Evolutionary conservation across 805 yeast genomes (phyloP), one percentile per base, ranked within the genome.

Genomic region (Starmerella cellae): DNA sequence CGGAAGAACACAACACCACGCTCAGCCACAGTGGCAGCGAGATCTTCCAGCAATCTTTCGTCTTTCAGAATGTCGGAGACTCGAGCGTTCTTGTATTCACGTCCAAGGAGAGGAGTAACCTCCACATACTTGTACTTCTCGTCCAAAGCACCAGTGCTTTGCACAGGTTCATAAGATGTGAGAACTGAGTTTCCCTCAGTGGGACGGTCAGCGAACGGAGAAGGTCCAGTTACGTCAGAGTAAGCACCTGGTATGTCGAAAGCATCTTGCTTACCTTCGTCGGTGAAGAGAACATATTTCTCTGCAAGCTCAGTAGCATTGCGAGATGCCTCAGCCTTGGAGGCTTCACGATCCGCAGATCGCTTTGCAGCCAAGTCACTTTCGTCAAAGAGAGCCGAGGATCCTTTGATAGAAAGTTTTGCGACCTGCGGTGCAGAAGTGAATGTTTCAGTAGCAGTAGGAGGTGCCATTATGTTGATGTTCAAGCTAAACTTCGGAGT

Each of bases 1-100:
- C 70, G 58, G 64, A 70, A 69, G 53, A 70, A 69, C 5, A 70
- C 74, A 35, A 70, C 74, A 22, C 67, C 69, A 47, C 74, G 60
- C 56, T 68, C 69, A 5, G 73, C 63, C 16, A 69, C 54, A 28
- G 67, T 53, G 17, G 68, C 50, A 9, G 74, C 75, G 46, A 70
- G 59, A 45, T 70, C 74, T 46, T 68, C 48, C 11, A 56, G 43
- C 19, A 54, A 52, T 23, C 47, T 51, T n/a, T 58, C 59, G 38
- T 56, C 55, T 19, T 48, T 34, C 18, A 58, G 46, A 31, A 58
- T 41, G 6, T 58, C 61, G 9, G 40, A 30, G 18, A 58, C 49
- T 19, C 53, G 50, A 13, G 53, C 55, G 19, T 50, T 52, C 14
- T 48, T 44, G 42, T 55, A 58, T 45, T 57, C 59, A 18, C 61